Base-by-base conservation (phyloP, 73 alveolate species). In the Paramecium sexaurelia region DNA sequence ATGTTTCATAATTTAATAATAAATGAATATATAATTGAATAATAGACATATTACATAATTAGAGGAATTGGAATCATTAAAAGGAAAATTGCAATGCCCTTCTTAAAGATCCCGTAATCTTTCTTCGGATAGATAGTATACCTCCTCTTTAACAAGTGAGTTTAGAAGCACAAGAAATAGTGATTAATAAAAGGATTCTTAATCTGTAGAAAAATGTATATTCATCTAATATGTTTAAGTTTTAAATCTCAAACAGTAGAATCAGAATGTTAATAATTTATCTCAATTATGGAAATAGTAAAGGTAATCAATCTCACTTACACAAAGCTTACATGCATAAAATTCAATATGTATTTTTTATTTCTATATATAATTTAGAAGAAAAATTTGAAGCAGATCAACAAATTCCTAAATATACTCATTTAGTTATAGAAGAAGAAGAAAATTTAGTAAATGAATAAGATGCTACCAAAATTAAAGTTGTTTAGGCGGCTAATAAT, bases 51-150 rank as follows among this genome's bases (percentile, higher is more conserved):
- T 61, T 61, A 61, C 83, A 26, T 32, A 61, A 61, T 32, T 61
- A 13, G 83, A 61, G 17, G 83, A 61, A 61, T 61, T 61, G 7
- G 83, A 61, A 61, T 61, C 39, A 9, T 61, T 61, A 61, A 61
- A 61, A 61, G 83, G 83, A 61, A 61, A 61, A 19, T 20, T 61
- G 3, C 10, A 32, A 29, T 61, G 83, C 45, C 83, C 83, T 5
- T 61, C 83, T 26, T 24, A 61, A 5, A 26, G 83, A 61, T 61
- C 83, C 26, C 83, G 83, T 61, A 61, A 61, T 61, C 83, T 61
- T 61, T 61, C 83, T 11, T 61, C 83, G 11, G 83, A 61, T 61
- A 61, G 83, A 32, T 32, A 61, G 11, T 61, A 61, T 24, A 61
- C 83, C 6, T 45, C 83, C 1, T 61, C 47, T 5, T 32, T 61